Conservation (phyloP, 257 asterid genomes). For the Ophiorrhiza pumila region DNA sequence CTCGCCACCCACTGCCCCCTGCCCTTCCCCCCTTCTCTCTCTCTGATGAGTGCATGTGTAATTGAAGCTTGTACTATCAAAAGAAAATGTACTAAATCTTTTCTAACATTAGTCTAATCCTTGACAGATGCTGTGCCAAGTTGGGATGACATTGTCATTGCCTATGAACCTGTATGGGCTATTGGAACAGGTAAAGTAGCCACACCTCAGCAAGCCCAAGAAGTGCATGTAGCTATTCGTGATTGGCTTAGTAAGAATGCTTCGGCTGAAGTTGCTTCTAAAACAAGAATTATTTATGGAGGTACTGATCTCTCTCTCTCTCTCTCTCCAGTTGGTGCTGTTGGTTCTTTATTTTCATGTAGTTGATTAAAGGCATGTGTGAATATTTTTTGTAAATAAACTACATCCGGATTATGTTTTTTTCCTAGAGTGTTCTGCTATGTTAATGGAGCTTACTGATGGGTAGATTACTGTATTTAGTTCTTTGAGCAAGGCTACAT, state of each 20-base stretch:
- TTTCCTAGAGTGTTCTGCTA: not conserved
- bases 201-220: conserved; percentile 98
- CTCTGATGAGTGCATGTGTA: not conserved
- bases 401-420: not conserved
- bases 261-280: conserved; percentile 85
- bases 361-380: not conserved
- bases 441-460: not conserved
- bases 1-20: not conserved
- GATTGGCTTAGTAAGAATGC: conserved; percentile 92
- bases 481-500: not conserved
- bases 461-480: not conserved
- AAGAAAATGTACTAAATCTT: not conserved
- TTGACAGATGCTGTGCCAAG: conserved; percentile 77
- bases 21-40: not conserved
- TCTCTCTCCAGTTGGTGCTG: not conserved
- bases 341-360: not conserved
- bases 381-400: not conserved
- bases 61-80: not conserved
- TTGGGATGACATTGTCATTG: conserved; percentile 88
- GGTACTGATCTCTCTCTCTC: conserved; percentile 38
- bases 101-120: not conserved
- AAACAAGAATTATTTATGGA: conserved; percentile 90
- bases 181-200: conserved; percentile 99
- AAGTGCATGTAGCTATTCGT: conserved; percentile 90
- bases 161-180: conserved; percentile 99